Conservation (phyloP, 257 asterid genomes). For the Thymus quinquecostatus region DNA sequence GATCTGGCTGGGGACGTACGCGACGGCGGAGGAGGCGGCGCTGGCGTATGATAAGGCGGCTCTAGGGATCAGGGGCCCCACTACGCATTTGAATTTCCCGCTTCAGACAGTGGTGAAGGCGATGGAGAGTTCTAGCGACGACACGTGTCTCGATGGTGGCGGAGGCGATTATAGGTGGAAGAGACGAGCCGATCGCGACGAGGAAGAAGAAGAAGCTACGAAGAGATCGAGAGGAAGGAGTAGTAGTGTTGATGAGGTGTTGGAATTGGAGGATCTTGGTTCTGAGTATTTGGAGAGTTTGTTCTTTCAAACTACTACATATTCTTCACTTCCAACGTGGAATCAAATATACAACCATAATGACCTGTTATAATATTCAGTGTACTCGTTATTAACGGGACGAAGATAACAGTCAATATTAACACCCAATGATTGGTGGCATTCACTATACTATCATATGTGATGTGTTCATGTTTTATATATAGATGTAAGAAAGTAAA, state of each 20-base stretch:
- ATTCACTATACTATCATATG: too few relatives aligned
- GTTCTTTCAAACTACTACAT: slow-evolving; percentile 24
- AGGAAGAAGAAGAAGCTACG: slow-evolving; percentile 17
- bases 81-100: slow-evolving; percentile 65
- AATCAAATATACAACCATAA: too few relatives aligned
- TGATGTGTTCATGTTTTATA: too few relatives aligned
- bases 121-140: not conserved
- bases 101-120: slow-evolving; percentile 39
- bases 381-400: too few relatives aligned
- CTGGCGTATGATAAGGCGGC: slow-evolving; percentile 85
- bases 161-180: slow-evolving; percentile 16
- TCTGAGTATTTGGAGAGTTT: slow-evolving; percentile 62
- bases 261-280: slow-evolving; percentile 65
- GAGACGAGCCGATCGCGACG: slow-evolving; percentile 28
- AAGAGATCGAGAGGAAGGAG: slow-evolving; percentile 27
- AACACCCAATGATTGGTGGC: too few relatives aligned
- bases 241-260: slow-evolving; percentile 24
- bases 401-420: too few relatives aligned
- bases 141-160: too few relatives aligned
- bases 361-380: too few relatives aligned
- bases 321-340: too few relatives aligned
- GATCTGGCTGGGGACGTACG: slow-evolving; percentile 78
- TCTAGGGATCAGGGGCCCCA: slow-evolving; percentile 65
- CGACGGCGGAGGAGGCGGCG: slow-evolving; percentile 78
- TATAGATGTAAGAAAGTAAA: too few relatives aligned